Conservation (phyloP, 176 grass and related monocot species). For the Paspalum notatum region DNA sequence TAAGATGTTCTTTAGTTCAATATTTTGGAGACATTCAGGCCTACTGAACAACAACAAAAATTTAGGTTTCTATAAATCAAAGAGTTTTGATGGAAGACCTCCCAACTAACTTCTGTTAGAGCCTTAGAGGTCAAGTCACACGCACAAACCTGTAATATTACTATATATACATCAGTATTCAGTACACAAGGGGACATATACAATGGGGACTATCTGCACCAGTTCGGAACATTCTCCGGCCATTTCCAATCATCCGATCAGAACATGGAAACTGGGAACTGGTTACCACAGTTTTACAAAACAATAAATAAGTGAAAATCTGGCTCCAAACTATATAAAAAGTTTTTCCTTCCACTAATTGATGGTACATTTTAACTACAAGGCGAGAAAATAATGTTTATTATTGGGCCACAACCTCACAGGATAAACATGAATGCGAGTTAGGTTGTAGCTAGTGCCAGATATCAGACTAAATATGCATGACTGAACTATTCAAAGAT, state of each 20-base stretch:
- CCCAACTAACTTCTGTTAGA: conserved; percentile 40
- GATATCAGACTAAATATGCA: background rate
- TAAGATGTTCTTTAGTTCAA: background rate
- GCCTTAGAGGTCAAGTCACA: conserved; percentile 5
- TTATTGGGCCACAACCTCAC: background rate
- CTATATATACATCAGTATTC: too few relatives aligned
- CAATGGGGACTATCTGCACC: background rate
- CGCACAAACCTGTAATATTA: conserved; percentile 5
- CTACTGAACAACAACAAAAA: background rate
- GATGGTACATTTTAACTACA: background rate
- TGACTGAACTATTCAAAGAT: background rate
- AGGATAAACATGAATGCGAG: background rate
- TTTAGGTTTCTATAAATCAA: background rate
- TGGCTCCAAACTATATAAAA: background rate
- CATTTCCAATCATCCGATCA: background rate
- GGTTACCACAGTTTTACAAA: background rate
- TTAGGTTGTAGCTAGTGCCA: background rate
- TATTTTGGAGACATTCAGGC: background rate
- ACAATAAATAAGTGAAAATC: background rate
- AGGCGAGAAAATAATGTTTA: background rate
- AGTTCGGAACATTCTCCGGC: background rate
- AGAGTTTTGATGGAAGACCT: background rate
- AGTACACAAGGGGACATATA: background rate
- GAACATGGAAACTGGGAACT: background rate
- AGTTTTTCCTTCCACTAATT: background rate